Evolutionary conservation across 2,329 filamentous ascomycete genomes (phyloP).

Genomic region (Pochonia chlamydosporia): DNA sequence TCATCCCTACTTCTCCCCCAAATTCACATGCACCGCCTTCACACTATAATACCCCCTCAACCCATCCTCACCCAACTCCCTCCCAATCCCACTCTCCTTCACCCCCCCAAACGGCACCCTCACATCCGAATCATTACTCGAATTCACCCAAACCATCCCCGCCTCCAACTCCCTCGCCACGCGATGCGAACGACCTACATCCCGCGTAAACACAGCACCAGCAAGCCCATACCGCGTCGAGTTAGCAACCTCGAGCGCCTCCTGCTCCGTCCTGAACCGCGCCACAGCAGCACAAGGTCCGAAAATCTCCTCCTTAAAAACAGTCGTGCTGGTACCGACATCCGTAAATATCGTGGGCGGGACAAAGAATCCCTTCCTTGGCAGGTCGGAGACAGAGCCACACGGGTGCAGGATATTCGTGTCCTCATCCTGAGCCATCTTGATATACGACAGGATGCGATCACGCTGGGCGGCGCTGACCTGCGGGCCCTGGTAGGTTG

Average conservation of each 20-base stretch:
- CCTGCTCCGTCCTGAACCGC: constrained; percentile 21
- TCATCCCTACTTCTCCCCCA: constrained; percentile 10
- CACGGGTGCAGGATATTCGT: constrained; percentile 38
- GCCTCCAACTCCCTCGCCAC: constrained; percentile 46
- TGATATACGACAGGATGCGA: constrained; percentile 58
- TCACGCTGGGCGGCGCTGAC: constrained; percentile 60
- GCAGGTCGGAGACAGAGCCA: constrained; percentile 5
- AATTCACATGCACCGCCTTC: constrained; percentile 25
- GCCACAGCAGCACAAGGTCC: constrained; percentile 21
- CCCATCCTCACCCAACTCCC: constrained; percentile 24
- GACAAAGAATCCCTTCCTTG: constrained; percentile 19
- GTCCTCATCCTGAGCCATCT: constrained; percentile 57
- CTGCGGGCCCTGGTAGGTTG: constrained; percentile 64
- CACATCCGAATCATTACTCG: constrained; percentile 25
- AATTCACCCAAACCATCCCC: constrained; percentile 40
- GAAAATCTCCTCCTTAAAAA: constrained; percentile 26
- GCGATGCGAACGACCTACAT: constrained; percentile 36
- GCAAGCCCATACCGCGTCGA: constrained; percentile 49
- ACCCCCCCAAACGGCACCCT: constrained; percentile 25
- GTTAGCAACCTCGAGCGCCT: constrained; percentile 23
- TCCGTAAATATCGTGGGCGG: constrained; percentile 23
- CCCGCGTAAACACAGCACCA: constrained; percentile 47
- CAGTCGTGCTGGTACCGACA: constrained; percentile 14
- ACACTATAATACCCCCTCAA: constrained; percentile 21
- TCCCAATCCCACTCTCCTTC: constrained; percentile 26